Base-by-base conservation (phyloP, 129 eudicot genomes). In the Lactuca sativa region DNA sequence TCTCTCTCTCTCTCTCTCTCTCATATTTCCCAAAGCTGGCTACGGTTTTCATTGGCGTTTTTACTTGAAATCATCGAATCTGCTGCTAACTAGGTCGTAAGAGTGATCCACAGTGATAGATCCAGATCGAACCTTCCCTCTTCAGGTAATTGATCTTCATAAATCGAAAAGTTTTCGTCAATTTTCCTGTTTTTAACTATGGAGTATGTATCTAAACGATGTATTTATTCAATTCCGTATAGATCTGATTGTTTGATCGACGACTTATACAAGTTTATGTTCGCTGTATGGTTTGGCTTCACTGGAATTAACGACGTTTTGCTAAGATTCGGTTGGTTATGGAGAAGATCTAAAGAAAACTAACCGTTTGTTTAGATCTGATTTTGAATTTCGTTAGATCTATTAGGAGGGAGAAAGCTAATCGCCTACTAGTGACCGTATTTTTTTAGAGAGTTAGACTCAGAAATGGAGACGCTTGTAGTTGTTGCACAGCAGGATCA, bases 251-350 rank as follows among this genome's bases (percentile, higher is more conserved):
- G 74, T 78, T 69, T 73, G 58, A 78, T 76, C 54, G 56, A 58
- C 74, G 56, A 56, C 36, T 79, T 59, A 49, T 54, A 32, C 56
- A 62, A 32, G 69, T 86, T 58, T 83, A 82, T 88, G 96, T 64
- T 86, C 66, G 70, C 44, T 74, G 36, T 15, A 59, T 82, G 75
- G 78, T 60, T 68, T 47, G 85, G 76, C 33, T 73, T 80, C 32
- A 69, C 79, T 72, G 77, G 49, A 59, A 74, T 84, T 58, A 75
- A 74, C 62, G 78, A 77, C 73, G 80, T 84, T 86, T 48, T 88
- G 84, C 87, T 91, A 12, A 61, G 83, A 62, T 88, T 80, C 61
- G 86, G 92, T 75, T 84, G 92, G 97, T 82, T 91, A 37, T 82
- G 90, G 88, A 73, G 86, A 74, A 91, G 83, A 88, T 88, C 80